Evolutionary conservation across 306 rosid genomes (phyloP), one percentile per base, ranked within the genome.

Genomic region (Astragalus membranaceus): DNA sequence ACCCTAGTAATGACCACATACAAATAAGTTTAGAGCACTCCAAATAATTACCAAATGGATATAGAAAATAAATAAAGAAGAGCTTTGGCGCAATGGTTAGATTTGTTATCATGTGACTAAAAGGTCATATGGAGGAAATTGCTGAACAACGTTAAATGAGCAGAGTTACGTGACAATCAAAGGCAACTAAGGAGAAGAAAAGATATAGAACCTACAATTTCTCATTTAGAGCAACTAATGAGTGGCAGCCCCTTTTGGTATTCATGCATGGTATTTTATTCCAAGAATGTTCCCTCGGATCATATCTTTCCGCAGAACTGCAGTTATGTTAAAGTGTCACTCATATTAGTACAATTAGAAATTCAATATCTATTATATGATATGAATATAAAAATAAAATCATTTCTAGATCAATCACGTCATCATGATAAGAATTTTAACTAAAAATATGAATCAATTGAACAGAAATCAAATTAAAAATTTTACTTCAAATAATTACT

Each of bases 201-300:
- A 41, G 10, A 47, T 42, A 65, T 30, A 16, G 51, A 79, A 69
- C 97, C 80, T 68, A 82, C 96, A 88, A 50, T 33, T 88, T 83
- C 49, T 84, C 87, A 39, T 91, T 87, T 37, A 83, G 83, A 55
- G 66, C 86, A 57, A 82, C 93, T 77, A 82, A 69, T 12, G 79
- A 81, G 59, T 82, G 86, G 70, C 82, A 78, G 20, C 86, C 83
- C 10, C 86, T 78, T 47, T 57, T 78, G 8, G 57, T 20, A 52
- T 78, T 78, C 96, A 89, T 87, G 72, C 37, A 42, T 7, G 86
- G 69, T 42, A 77, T 77, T 83, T 67, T 86, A 17, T 72, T 80
- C 98, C 98, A 89, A 54, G 88, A 78, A 76, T 87, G 95, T 61
- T 89, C 96, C 74, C 96, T 83, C 26, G 89, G 88, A 76, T 92